A percentile compares a stretch with the other conserved stretches of the same genome.
Evolutionary conservation across 2,329 filamentous ascomycete species (phyloP).

Genomic region (Cryphonectria japonica): DNA sequence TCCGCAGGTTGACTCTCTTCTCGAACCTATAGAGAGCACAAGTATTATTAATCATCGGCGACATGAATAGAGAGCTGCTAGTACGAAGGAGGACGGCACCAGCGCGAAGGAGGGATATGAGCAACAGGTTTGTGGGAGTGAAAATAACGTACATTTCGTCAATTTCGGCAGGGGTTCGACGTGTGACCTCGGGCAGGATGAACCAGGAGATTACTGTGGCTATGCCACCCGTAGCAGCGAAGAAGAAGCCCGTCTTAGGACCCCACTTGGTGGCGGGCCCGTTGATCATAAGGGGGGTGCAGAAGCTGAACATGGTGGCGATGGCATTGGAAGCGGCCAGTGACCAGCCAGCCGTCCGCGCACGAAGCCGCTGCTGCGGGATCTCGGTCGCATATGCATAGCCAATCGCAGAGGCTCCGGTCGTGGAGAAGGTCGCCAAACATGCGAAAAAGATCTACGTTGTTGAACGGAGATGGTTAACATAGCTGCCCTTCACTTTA

Average conservation of each 20-base stretch:
- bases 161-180: constrained; percentile 42
- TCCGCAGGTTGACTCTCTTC: constrained; percentile 41
- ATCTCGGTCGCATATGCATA: constrained; percentile 48
- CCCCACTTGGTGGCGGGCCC: constrained; percentile 42
- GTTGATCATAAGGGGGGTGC: constrained; percentile 50
- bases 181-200: constrained; percentile 42
- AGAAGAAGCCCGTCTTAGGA: constrained; percentile 50
- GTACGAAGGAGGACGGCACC: too few relatives aligned
- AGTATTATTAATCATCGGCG: background rate
- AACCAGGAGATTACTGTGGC: constrained; percentile 42
- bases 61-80: background rate
- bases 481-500: background rate
- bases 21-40: constrained; percentile 32
- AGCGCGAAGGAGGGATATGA: background rate
- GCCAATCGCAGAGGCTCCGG: constrained; percentile 46
- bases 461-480: background rate
- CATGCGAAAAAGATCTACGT: constrained; percentile 47
- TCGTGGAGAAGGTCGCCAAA: constrained; percentile 46
- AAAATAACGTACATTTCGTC: constrained; percentile 42
- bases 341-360: constrained; percentile 43
- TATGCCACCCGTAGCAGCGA: constrained; percentile 40
- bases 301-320: constrained; percentile 50
- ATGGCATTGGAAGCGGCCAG: constrained; percentile 45
- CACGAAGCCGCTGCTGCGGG: constrained; percentile 45
- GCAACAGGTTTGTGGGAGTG: background rate